Evolutionary conservation across 495 filamentous ascomycete species (phyloP).

Genomic region (Chaetomium fimeti): DNA sequence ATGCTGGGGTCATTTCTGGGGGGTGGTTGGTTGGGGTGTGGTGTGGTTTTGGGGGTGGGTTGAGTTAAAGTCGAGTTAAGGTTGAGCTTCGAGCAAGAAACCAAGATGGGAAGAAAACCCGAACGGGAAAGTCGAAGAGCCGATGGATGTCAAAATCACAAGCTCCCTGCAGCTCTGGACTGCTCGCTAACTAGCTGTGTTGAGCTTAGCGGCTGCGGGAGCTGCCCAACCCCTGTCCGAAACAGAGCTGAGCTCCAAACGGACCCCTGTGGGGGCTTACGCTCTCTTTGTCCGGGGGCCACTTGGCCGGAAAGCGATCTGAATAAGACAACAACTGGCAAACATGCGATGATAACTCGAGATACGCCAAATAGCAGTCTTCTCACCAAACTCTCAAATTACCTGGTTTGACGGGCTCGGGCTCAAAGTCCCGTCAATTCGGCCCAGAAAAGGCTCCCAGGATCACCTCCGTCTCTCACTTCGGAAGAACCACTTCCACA

Average conservation of each 20-base stretch:
- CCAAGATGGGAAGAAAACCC: not conserved
- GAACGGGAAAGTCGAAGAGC: not conserved
- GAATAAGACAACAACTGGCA: conserved; percentile 18
- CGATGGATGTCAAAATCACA: not conserved
- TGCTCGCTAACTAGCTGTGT: not conserved
- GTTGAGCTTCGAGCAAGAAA: too few species aligned
- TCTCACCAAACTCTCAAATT: not conserved
- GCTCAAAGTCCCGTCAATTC: not conserved
- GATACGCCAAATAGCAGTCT: not conserved
- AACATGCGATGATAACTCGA: not conserved
- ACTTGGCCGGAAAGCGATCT: conserved; percentile 26
- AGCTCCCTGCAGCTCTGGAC: not conserved
- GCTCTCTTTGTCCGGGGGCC: conserved; percentile 14
- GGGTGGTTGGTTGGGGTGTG: not conserved
- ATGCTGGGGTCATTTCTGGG: conserved; percentile 45
- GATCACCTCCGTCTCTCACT: not conserved
- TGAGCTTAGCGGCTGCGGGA: not conserved
- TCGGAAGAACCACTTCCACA: too few species aligned
- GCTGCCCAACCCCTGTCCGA: conserved; percentile 5
- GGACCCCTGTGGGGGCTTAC: conserved; percentile 1
- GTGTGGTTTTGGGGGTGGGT: too few species aligned
- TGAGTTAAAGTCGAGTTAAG: not conserved
- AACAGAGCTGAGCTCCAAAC: not conserved
- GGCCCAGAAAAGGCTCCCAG: not conserved
- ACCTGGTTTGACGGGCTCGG: not conserved